Conservation (phyloP, 139 green algal species). For the Deuterostichococcus epilithicus region DNA sequence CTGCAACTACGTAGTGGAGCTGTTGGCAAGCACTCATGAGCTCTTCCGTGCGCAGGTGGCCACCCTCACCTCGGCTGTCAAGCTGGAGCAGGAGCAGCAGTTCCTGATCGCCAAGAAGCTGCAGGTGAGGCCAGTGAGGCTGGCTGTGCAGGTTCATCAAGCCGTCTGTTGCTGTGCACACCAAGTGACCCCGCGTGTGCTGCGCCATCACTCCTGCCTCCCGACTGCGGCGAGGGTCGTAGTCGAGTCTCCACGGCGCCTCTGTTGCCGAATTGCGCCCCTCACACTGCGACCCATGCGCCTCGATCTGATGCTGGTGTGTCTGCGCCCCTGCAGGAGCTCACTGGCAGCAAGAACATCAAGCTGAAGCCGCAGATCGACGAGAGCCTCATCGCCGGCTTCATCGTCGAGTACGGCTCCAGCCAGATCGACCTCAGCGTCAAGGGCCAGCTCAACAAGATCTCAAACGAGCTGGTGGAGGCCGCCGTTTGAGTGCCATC, state of each 20-base stretch:
- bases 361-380: slow-evolving; percentile 98
- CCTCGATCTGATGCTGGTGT: no score
- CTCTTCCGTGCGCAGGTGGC: slow-evolving; percentile 66
- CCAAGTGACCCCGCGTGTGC: no score
- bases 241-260: no score
- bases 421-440: slow-evolving; percentile 95
- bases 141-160: background rate
- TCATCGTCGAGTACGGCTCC: slow-evolving; percentile 93
- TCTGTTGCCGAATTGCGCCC: no score
- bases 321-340: slow-evolving; percentile 57
- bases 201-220: no score
- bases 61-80: slow-evolving; percentile 85
- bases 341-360: slow-evolving; percentile 98
- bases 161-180: no score
- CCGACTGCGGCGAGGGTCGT: no score
- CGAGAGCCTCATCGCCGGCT: slow-evolving; percentile 88
- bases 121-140: slow-evolving; percentile 21
- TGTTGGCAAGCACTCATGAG: background rate
- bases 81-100: slow-evolving; percentile 99
- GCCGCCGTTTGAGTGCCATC: no score
- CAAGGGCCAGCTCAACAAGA: slow-evolving; percentile 84
- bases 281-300: no score
- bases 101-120: slow-evolving; percentile 99
- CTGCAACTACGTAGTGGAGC: background rate
- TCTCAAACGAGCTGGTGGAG: slow-evolving; percentile 36